Conservation (phyloP, 129 eudicot species). For the Calendula officinalis region DNA sequence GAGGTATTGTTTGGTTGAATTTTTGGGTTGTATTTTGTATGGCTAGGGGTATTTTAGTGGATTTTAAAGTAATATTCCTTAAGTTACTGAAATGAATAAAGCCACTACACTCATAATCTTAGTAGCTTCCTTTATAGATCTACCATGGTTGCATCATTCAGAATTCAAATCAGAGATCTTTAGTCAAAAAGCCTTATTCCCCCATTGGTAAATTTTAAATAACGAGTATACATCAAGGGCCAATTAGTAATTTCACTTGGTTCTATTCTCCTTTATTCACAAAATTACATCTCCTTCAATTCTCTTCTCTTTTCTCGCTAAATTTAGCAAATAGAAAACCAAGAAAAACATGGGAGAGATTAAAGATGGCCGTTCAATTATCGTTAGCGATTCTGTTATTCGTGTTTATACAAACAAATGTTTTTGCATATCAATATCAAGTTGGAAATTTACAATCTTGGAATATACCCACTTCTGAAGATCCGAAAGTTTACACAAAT, state of each 20-base stretch:
- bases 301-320: slow-evolving; percentile 18
- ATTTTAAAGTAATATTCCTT: too few species aligned
- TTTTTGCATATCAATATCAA: slow-evolving; percentile 52
- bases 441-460: slow-evolving; percentile 87
- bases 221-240: background rate
- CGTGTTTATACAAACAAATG: slow-evolving; percentile 43
- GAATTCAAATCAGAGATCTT: slow-evolving; percentile 4
- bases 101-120: background rate
- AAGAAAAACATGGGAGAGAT: slow-evolving; percentile 5
- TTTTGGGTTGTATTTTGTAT: too few species aligned
- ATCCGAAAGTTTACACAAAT: slow-evolving; percentile 54
- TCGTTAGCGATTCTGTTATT: slow-evolving; percentile 38
- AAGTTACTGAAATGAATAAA: too few species aligned
- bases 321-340: slow-evolving; percentile 10
- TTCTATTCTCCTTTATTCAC: slow-evolving; percentile 18
- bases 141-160: slow-evolving; percentile 24
- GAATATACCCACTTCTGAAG: slow-evolving; percentile 57
- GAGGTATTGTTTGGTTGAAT: too few species aligned
- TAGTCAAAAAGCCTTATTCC: slow-evolving; percentile 23
- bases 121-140: slow-evolving; percentile 29
- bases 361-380: slow-evolving; percentile 41
- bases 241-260: slow-evolving; percentile 20
- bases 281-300: slow-evolving; percentile 9
- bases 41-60: too few species aligned
- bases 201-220: slow-evolving; percentile 10